Evolutionary conservation across 164 flowering plant species (phyloP).

Genomic region (Euptelea pleiosperma): DNA sequence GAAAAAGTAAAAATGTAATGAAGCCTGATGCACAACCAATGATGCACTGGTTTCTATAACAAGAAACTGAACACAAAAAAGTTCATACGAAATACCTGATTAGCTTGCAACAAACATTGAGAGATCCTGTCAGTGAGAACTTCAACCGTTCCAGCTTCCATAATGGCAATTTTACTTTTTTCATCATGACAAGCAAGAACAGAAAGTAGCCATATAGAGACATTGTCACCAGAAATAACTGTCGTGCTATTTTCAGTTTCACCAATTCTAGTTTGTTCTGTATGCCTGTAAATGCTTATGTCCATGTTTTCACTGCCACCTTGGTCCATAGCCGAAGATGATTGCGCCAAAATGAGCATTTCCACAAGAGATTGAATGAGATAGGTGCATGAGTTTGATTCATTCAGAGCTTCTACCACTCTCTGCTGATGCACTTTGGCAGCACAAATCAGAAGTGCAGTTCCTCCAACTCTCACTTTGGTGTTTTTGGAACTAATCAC

Average conservation of each 20-base stretch:
- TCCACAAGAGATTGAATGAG: conserved; percentile 86
- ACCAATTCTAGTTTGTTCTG: conserved; percentile 33
- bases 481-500: conserved; percentile 52
- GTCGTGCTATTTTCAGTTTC: conserved; percentile 40
- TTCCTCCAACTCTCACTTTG: conserved; percentile 79
- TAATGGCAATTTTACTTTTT: conserved; percentile 54
- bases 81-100: conserved; percentile 50
- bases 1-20: not conserved
- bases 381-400: conserved; percentile 41
- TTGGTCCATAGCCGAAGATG: conserved; percentile 23
- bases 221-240: conserved; percentile 55
- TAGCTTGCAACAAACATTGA: conserved; percentile 38
- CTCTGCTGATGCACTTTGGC: conserved; percentile 71
- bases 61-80: not conserved
- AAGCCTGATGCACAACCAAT: not conserved
- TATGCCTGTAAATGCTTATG: conserved; percentile 58
- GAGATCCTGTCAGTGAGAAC: conserved; percentile 77
- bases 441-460: conserved; percentile 88
- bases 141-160: conserved; percentile 97
- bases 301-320: conserved; percentile 29
- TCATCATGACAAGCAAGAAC: conserved; percentile 78
- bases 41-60: not conserved
- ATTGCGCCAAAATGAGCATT: conserved; percentile 41
- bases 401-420: conserved; percentile 63
- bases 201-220: conserved; percentile 79